Percentiles rank a stretch among this genome's conserved stretches.
Conservation (phyloP, 179 eudicot species). For the Vitellaria paradoxa region DNA sequence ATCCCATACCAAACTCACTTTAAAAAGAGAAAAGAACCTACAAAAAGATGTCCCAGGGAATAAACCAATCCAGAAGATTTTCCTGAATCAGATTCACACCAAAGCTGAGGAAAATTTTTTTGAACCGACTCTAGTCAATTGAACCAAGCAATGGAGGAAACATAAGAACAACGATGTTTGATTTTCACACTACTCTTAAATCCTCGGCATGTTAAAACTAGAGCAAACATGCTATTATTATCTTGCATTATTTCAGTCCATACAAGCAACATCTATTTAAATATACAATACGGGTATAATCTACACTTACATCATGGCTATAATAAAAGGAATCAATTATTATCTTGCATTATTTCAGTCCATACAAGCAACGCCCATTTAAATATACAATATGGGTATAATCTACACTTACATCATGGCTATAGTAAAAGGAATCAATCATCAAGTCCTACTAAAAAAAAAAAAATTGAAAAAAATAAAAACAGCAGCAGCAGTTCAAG, state of each 20-base stretch:
- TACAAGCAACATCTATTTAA: conserved; percentile 1
- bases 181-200: no score
- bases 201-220: no score
- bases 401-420: background rate
- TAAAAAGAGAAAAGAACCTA: no score
- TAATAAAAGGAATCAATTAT: background rate
- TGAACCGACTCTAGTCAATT: no score
- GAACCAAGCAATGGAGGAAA: no score
- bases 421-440: background rate
- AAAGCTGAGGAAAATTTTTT: no score
- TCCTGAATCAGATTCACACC: no score
- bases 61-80: no score
- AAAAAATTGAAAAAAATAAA: background rate
- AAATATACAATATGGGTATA: background rate
- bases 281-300: background rate
- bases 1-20: no score
- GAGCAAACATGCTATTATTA: background rate
- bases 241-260: background rate
- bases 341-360: background rate
- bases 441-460: background rate
- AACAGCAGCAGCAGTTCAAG: background rate
- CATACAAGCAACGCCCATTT: conserved; percentile 1
- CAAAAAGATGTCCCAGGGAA: no score
- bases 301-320: background rate
- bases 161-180: no score